Evolutionary conservation across 148 eudicot genomes (phyloP), one percentile per base, ranked within the genome.

Genomic region (Bassia scoparia): DNA sequence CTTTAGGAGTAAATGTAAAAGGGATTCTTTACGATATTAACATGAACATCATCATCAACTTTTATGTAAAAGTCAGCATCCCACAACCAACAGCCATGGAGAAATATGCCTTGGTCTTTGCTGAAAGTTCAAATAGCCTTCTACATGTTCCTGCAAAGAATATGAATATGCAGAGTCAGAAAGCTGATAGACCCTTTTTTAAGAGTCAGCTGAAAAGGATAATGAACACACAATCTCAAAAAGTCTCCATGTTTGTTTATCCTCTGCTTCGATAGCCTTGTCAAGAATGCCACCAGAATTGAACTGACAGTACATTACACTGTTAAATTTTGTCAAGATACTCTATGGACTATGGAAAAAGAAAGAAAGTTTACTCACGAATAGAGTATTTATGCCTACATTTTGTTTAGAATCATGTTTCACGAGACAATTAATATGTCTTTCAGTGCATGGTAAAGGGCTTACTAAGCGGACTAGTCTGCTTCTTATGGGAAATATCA

Each of bases 41-140:
- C 95, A 74, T 91, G 97, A 69, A 89, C 97, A 77, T 91, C 97
- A 31, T 91, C 97, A 61, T 91, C 97, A 56, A 89, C 93, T 78
- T 91, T 91, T 76, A 90, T 83, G 74, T 87, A 90, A 78, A 89
- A 90, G 80, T 90, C 93, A 9, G 97, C 88, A 87, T 91, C 97
- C 97, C 97, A 89, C 38, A 83, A 59, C 85, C 75, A 73, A 87
- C 87, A 41, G 93, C 97, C 11, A 87, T 84, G 31, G 87, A 69
- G 66, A 91, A 91, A 78, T 84, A 91, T n/a, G 89, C 61, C 85
- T 83, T 91, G 17, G 97, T 91, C 80, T 91, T 91, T 56, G 93
- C 93, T 21, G 97, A 91, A 59, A 91, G 86, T 84, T 89, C 80
- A 89, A 79, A 80, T 91, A 91, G 38, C 97, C 97, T 61, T 91